Evolutionary conservation across 768 basidiomycete genomes (phyloP).

Genomic region (Sporobolomyces phaffii): DNA sequence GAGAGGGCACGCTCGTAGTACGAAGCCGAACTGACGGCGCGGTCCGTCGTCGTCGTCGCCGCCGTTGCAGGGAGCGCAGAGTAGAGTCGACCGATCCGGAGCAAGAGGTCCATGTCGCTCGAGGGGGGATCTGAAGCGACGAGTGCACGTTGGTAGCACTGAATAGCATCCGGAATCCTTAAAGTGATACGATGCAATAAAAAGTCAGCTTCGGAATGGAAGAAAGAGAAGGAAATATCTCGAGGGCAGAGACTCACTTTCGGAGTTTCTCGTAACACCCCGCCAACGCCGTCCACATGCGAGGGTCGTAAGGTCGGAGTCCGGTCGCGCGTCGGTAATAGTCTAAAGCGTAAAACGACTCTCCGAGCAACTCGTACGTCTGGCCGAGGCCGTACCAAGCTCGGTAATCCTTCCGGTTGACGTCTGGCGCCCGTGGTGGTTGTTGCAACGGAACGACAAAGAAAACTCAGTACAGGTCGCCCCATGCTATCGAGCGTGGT

Average conservation of each 20-base stretch:
- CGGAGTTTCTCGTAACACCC: conserved; percentile 89
- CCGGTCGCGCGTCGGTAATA: conserved; percentile 96
- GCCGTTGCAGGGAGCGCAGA: conserved; percentile 52
- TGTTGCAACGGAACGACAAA: background rate
- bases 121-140: conserved; percentile 37
- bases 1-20: conserved; percentile 65
- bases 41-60: background rate
- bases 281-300: conserved; percentile 92
- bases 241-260: too few species aligned
- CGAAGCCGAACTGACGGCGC: conserved; percentile 62
- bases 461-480: too few species aligned
- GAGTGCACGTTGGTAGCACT: conserved; percentile 84
- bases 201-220: background rate
- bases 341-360: conserved; percentile 92
- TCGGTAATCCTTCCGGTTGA: conserved; percentile 91
- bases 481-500: too few species aligned
- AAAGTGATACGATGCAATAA: background rate
- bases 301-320: conserved; percentile 89
- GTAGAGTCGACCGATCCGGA: conserved; percentile 69
- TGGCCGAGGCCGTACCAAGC: conserved; percentile 99
- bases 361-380: conserved; percentile 90
- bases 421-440: too few species aligned
- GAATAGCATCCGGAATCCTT: conserved; percentile 80
- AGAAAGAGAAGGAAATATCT: too few species aligned
- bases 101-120: conserved; percentile 33